Evolutionary conservation across 2,329 filamentous ascomycete genomes (phyloP).

Genomic region (Colletotrichum caudatum): DNA sequence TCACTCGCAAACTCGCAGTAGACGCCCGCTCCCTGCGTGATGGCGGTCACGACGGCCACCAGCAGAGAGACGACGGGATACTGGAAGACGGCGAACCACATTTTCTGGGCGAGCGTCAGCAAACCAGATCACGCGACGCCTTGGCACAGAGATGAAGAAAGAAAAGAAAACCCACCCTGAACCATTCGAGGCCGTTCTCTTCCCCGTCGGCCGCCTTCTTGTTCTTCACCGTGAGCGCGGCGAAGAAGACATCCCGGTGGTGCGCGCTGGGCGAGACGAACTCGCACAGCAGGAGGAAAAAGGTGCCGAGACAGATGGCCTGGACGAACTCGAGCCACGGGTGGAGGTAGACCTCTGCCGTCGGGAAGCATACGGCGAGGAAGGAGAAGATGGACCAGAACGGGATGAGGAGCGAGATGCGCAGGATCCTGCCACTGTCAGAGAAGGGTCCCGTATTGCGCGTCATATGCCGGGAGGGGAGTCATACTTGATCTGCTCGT

Average conservation of each 20-base stretch:
- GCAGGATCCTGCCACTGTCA: constrained; percentile 51
- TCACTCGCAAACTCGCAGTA: constrained; percentile 50
- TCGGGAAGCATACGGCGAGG: constrained; percentile 53
- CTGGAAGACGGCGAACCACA: constrained; percentile 55
- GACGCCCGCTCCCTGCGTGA: constrained; percentile 47
- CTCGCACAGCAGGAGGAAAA: constrained; percentile 59
- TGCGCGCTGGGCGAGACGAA: constrained; percentile 53
- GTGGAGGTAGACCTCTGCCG: constrained; percentile 54
- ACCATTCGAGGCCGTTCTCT: constrained; percentile 50
- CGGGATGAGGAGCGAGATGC: constrained; percentile 54
- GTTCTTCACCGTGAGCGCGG: constrained; percentile 49
- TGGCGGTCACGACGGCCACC: constrained; percentile 56
- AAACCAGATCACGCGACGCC: background rate
- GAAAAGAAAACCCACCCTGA: constrained; percentile 44
- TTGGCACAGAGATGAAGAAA: too few species aligned
- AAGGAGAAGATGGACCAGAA: constrained; percentile 55
- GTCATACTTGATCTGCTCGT: constrained; percentile 55
- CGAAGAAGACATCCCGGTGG: constrained; percentile 53
- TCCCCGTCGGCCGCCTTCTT: constrained; percentile 45
- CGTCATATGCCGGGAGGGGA: too few species aligned
- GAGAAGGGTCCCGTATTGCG: background rate
- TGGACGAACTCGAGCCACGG: constrained; percentile 55
- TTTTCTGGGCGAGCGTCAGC: constrained; percentile 43
- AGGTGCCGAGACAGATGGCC: constrained; percentile 55
- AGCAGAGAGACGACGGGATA: constrained; percentile 52